These are phyloP conservation scores for Colletotrichum sp. DNA, from an alignment of 2,329 filamentous ascomycete species.

Conservation along the genomic window DNA sequence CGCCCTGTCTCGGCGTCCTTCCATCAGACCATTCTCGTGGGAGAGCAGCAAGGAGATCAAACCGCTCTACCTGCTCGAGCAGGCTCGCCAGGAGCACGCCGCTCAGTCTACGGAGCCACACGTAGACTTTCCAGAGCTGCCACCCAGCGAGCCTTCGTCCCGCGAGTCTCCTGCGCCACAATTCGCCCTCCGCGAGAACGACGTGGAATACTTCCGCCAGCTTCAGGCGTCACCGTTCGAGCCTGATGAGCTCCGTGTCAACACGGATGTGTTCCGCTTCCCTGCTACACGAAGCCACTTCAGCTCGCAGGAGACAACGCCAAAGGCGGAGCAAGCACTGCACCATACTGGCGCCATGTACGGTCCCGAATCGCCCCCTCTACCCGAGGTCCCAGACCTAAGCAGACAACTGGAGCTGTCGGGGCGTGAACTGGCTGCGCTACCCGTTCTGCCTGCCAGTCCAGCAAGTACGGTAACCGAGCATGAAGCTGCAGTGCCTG, in stretches of 20 bases:
- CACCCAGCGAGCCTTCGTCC: constrained; percentile 44
- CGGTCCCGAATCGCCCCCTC: background rate
- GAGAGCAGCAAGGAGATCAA: constrained; percentile 73
- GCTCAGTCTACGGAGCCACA: constrained; percentile 27
- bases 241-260: constrained; percentile 38
- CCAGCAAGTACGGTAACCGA: background rate
- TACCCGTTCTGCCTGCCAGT: constrained; percentile 6
- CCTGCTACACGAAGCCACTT: constrained; percentile 47
- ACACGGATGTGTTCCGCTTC: constrained; percentile 39
- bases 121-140: constrained; percentile 54
- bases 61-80: constrained; percentile 83
- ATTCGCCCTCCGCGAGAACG: constrained; percentile 29
- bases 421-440: background rate
- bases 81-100: constrained; percentile 42
- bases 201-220: constrained; percentile 24
- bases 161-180: constrained; percentile 38
- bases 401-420: background rate
- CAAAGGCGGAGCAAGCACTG: constrained; percentile 55
- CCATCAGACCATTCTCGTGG: constrained; percentile 63
- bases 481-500: background rate
- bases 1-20: constrained; percentile 37
- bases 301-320: constrained; percentile 70
- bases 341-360: constrained; percentile 4
- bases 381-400: background rate
- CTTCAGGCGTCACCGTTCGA: constrained; percentile 22